phyloP scores from a whole-genome alignment of 176 grass and related monocot species.

The Ananas comosus region DNA sequence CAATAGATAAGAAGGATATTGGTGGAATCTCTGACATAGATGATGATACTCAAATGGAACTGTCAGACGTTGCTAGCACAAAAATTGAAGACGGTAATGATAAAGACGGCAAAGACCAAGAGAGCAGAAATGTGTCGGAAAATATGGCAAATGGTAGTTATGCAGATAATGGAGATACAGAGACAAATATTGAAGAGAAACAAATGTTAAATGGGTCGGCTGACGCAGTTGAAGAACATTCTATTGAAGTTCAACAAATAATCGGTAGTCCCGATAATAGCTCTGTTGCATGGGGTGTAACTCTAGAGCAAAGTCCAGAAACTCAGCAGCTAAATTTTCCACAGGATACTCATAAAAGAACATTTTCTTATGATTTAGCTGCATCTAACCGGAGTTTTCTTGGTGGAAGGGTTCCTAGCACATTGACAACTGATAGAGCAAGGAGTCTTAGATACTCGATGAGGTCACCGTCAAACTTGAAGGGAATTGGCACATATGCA shows the following conservation, averaged over 20 bases:
- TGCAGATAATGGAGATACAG: background rate
- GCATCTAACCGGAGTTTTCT: background rate
- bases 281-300: background rate
- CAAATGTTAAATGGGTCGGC: background rate
- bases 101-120: background rate
- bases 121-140: background rate
- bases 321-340: background rate
- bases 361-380: background rate
- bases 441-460: background rate
- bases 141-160: background rate
- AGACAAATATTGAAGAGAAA: background rate
- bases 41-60: background rate
- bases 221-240: background rate
- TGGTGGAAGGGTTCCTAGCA: background rate
- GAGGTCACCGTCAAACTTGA: background rate
- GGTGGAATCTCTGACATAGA: background rate
- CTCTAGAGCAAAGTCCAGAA: background rate
- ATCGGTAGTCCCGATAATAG: background rate
- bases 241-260: constrained; percentile 1
- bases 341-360: background rate
- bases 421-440: background rate
- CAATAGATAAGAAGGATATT: background rate
- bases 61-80: background rate
- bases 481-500: background rate
- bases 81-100: background rate